These are phyloP conservation scores for Nemania diffusa DNA, from an alignment of 2,329 filamentous ascomycete genomes.

Conservation along the genomic window DNA sequence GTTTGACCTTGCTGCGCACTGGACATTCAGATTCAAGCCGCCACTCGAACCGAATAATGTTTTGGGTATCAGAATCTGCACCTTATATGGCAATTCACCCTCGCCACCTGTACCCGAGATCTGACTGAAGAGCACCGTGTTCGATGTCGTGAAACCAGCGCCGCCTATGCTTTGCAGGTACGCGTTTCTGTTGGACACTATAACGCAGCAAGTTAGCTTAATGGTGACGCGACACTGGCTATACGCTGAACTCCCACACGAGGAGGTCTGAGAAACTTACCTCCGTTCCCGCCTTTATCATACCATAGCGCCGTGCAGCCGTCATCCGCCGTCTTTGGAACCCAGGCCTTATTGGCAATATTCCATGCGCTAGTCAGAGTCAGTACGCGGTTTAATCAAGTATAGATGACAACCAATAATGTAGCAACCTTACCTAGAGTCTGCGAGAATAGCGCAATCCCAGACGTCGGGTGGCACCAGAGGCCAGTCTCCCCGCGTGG, in stretches of 20 bases:
- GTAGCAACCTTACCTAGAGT: background rate
- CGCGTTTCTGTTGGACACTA: background rate
- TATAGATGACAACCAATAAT: no score
- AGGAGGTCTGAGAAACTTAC: background rate
- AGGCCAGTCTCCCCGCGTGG: background rate
- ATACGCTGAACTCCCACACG: no score
- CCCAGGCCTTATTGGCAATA: slow-evolving; percentile 12
- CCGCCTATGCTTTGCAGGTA: background rate
- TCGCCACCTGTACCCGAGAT: background rate
- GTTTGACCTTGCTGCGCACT: no score
- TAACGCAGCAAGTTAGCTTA: background rate
- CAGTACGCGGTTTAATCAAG: no score
- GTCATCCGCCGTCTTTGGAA: slow-evolving; percentile 10
- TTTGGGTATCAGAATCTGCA: no score
- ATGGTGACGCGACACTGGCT: no score
- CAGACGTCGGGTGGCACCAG: background rate
- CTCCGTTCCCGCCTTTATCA: background rate
- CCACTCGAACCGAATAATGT: no score
- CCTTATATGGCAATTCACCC: no score
- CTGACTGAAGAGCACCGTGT: slow-evolving; percentile 3
- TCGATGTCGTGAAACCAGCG: background rate
- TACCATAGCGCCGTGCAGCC: slow-evolving; percentile 10
- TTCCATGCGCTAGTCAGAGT: no score
- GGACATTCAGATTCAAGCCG: no score
- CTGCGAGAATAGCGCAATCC: background rate